phyloP scores from a whole-genome alignment of 176 grass and related monocot genomes.

The Rhynchospora breviuscula region DNA sequence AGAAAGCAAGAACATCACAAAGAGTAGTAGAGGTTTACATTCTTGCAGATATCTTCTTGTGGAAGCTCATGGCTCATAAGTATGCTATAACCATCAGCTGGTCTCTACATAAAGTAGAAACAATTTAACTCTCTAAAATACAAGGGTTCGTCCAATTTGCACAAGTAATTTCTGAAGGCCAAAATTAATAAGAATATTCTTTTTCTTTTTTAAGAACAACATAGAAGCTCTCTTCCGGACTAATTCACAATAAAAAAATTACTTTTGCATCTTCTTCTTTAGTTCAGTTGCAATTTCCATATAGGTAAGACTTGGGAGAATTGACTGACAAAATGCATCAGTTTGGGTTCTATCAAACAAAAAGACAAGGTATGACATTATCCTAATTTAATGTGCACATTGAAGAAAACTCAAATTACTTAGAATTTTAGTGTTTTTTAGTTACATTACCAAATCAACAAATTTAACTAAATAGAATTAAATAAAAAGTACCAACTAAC shows the following conservation, averaged over 20 bases:
- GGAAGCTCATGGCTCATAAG: conserved; percentile 1
- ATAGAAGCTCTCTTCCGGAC: background rate
- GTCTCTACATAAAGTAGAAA: background rate
- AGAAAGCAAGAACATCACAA: background rate
- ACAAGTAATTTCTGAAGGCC: background rate
- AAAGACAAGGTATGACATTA: background rate
- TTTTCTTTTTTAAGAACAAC: background rate
- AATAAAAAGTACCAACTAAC: conserved; percentile 25
- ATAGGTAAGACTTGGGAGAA: background rate
- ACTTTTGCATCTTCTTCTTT: background rate
- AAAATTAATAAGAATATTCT: background rate
- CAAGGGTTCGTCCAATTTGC: background rate
- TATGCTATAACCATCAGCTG: conserved; percentile 2
- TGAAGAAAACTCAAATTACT: background rate
- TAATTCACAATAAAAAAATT: background rate
- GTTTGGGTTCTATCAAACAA: background rate
- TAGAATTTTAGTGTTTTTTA: background rate
- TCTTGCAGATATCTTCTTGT: background rate
- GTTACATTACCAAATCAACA: conserved; percentile 10
- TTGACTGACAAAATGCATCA: background rate
- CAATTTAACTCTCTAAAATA: background rate
- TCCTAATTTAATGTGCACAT: background rate
- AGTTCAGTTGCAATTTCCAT: background rate
- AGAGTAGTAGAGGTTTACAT: background rate
- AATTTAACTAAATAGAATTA: background rate